phyloP scores from a whole-genome alignment of 2,329 filamentous ascomycete species.

The Neocucurbitaria cava region DNA sequence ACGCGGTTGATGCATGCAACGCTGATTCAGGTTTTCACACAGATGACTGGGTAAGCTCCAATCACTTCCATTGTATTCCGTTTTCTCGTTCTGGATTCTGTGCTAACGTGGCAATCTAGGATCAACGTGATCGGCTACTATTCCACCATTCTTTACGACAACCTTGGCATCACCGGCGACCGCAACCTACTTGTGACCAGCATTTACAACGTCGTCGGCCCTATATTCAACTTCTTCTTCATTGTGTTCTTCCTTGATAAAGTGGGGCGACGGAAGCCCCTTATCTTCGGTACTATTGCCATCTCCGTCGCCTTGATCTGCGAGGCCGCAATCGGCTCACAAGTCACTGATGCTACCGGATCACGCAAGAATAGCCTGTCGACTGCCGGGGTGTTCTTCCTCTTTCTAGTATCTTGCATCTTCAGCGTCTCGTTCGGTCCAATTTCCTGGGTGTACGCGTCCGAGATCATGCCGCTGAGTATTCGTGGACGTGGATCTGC shows the following conservation, averaged over 20 bases:
- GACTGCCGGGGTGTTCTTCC: constrained; percentile 68
- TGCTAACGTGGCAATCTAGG: constrained; percentile 25
- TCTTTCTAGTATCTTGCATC: constrained; percentile 59
- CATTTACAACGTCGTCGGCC: constrained; percentile 67
- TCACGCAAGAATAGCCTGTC: constrained; percentile 55
- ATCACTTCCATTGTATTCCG: background rate
- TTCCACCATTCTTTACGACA: constrained; percentile 64
- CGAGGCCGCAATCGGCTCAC: constrained; percentile 62
- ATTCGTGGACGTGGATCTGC: constrained; percentile 67
- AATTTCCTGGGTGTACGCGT: constrained; percentile 68
- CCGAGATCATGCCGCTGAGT: constrained; percentile 69
- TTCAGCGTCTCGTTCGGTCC: constrained; percentile 45
- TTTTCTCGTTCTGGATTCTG: background rate
- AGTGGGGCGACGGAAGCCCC: constrained; percentile 58
- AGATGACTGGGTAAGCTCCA: constrained; percentile 61
- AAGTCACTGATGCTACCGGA: constrained; percentile 38
- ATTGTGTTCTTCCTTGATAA: constrained; percentile 64
- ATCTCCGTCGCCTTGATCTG: constrained; percentile 66
- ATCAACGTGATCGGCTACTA: constrained; percentile 69
- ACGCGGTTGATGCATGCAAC: constrained; percentile 68
- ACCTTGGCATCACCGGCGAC: constrained; percentile 63
- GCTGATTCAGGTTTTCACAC: constrained; percentile 69
- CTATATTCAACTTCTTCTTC: constrained; percentile 65
- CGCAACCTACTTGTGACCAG: constrained; percentile 63
- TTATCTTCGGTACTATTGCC: constrained; percentile 61